Base-by-base conservation (phyloP, 768 basidiomycete genomes). In the Trametes coccinea region DNA sequence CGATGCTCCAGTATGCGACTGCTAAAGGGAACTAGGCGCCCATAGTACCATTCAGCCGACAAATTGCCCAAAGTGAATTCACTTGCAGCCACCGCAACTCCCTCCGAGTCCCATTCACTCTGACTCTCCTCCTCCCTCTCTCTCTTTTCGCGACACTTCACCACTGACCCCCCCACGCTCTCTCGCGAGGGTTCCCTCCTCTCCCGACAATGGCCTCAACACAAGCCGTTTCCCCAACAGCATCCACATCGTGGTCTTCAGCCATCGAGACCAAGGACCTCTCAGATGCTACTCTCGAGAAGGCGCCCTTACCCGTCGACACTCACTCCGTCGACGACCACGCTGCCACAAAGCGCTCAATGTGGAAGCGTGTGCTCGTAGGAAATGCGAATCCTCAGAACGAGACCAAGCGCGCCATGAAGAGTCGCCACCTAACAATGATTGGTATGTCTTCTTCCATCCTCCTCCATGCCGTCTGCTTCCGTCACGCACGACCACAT, bases 361-460 rank as follows among this genome's bases (percentile, higher is more conserved):
- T 64, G 11, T 72, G 72, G 72, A 66, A 64, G 60, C 62, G 69
- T n/a, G 33, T 71, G 8, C 30, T 70, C 17, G 59, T 51, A 17
- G 67, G 70, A 30, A 62, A 60, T 34, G 64, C 60, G 14, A 45
- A 46, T 33, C 58, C 46, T 34, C 58, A 66, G 22, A 65, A 75
- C 45, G 65, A 71, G 37, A 75, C 76, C n/a, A 72, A 78, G 63
- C 70, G 78, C 7, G 76, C 74, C 1, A 76, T 79, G 77, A 62
- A 71, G 53, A 73, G 77, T 56, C 71, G 78, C 46, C 78, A 79
- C 63, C 63, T 79, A 16, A 77, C 73, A 71, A 79, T 79, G 78
- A 75, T 79, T 43, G 76, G 78, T 74, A 55, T 54, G 71, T 67
- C 11, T 37, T 11, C 34, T 11, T 6, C 6, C 37, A 17, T 31